Base-by-base conservation (phyloP, 495 filamentous ascomycete genomes). In the Delitschia confertaspora region DNA sequence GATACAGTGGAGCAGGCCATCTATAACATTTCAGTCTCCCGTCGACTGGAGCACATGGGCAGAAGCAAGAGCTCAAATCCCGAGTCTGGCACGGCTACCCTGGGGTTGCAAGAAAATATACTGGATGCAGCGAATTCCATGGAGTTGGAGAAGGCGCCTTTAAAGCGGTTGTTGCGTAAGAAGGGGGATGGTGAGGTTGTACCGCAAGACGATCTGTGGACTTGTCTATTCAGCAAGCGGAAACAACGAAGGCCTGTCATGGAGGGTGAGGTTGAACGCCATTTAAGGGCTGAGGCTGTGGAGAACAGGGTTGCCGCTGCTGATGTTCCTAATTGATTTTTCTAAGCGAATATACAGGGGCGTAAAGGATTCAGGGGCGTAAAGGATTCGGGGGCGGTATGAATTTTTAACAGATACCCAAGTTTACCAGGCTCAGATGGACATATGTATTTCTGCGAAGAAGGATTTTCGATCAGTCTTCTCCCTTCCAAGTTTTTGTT, bases 1-100 rank as follows among this genome's bases (percentile, higher is more conserved):
- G 83, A 81, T 33, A 93, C 89, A 0, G 85, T 95, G 2, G 89
- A 98, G 52, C 78, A 93, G 59, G 79, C 80, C 0, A 91, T 98
- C 32, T 84, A 95, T 57, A 75, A 88, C 25, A 73, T 95, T 14
- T 88, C 85, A 0, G 86, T 93, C 8, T 64, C 72, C 31, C 70
- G 86, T 26, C 76, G 89, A 9, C 65, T 93, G 35, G 75, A 78
- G 50, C 84, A 94, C 49, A 82, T 94, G 46, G 71, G 72, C 1
- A 65, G 72, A 14, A 59, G 41, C 30, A 60, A 58, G 42, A 55
- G 43, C 17, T 57, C 48, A 24, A 49, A 32, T 4, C 45, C 50
- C n/a, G 47, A 53, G 10, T 51, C 58, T 6, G 53, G 47, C 2
- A 49, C 60, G 0, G 51, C 55, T 4, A 62, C 64, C 16, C 60